Base-by-base conservation (phyloP, 225 moss, liverwort and hornwort species). In the Thuidium tamariscinum region DNA sequence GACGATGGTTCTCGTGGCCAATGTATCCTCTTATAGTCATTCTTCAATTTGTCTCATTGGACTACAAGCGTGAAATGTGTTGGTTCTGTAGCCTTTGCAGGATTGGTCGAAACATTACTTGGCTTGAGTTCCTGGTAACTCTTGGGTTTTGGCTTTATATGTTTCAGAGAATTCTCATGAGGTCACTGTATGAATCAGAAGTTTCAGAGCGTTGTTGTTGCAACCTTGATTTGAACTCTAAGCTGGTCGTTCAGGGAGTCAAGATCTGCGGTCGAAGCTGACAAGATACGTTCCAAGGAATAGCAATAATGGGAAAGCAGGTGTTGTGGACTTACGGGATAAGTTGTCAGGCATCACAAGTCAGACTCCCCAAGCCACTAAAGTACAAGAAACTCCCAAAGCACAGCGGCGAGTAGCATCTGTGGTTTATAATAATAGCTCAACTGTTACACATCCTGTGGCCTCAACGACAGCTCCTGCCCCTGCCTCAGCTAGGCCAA, bases 341-440 rank as follows among this genome's bases (percentile, higher is more conserved):
- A 99, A 99, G 91, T 92, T 99, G 84, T 99, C 97, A 16, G 97
- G 97, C 76, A 90, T 94, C 72, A 88, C 91, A 54, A 91, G 48
- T 89, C 94, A 91, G 69, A 86, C 72, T 64, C 87, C 86, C 57
- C 88, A 88, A 84, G 64, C 59, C 68, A 84, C 87, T 77, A 95
- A 95, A 92, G 91, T 86, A 70, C 90, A 90, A 34, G 94, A 92
- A 59, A 91, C 86, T 77, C 81, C 87, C n/a, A 92, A 91, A 72
- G 78, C 79, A 20, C 96, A 96, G 88, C 93, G 95, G 66, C 94
- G 97, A 86, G 89, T 97, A 60, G 93, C 96, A 49, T 99, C 96
- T 68, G 94, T 99, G 49, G 95, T 97, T 80, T 95, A 93, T n/a
- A 89, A 81, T 65, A 81, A 94, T 88, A 88, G 83, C 90, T 90